These are phyloP conservation scores for Penicillium fimorum DNA, from an alignment of 495 filamentous ascomycete species.

Conservation along the genomic window DNA sequence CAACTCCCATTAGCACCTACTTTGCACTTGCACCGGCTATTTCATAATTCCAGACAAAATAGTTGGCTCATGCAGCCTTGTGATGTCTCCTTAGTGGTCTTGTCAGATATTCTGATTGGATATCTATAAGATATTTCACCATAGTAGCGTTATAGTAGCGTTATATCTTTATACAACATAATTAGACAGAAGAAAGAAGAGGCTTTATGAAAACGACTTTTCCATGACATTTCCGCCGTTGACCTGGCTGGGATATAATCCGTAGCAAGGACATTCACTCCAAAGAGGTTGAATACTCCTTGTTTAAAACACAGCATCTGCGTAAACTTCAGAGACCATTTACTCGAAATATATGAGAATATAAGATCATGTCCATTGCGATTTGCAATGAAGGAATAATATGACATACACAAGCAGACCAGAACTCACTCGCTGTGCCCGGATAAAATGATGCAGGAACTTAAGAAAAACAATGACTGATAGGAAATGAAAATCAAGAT, in stretches of 20 bases:
- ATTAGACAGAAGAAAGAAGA: too few relatives aligned
- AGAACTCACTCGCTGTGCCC: constrained; percentile 41
- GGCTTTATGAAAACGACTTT: too few relatives aligned
- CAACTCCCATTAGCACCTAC: constrained; percentile 50
- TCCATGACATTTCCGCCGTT: too few relatives aligned
- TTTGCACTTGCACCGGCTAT: constrained; percentile 50
- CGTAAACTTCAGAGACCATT: not conserved
- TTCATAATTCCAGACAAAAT: constrained; percentile 20
- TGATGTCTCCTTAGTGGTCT: too few relatives aligned
- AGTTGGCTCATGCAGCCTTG: too few relatives aligned
- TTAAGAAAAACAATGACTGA: not conserved
- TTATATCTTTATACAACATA: too few relatives aligned
- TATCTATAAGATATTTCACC: too few relatives aligned
- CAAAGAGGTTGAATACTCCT: not conserved
- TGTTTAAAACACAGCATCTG: not conserved
- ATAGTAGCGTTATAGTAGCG: too few relatives aligned
- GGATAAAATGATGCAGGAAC: constrained; percentile 31
- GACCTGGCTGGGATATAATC: not conserved
- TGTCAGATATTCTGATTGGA: too few relatives aligned
- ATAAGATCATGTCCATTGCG: constrained; percentile 25
- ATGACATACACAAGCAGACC: constrained; percentile 30
- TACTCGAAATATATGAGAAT: constrained; percentile 2
- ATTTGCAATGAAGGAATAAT: constrained; percentile 18
- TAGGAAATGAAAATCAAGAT: constrained; percentile 8
- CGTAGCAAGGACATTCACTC: too few relatives aligned